Evolutionary conservation across 2,329 filamentous ascomycete genomes (phyloP).

Genomic region (Neurospora sp.): DNA sequence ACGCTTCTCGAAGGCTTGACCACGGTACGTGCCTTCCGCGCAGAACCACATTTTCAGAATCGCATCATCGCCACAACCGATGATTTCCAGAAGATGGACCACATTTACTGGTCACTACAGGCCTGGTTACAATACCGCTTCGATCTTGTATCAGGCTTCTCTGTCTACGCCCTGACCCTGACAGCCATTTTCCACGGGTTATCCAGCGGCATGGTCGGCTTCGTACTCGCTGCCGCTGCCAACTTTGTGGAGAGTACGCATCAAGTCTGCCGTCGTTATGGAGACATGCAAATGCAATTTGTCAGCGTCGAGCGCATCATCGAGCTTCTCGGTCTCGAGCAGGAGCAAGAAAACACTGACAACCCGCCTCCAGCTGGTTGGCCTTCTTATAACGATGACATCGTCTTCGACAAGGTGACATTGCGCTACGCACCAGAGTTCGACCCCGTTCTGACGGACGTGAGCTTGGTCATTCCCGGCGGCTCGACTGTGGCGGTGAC

Average conservation of each 20-base stretch:
- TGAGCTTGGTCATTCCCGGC: conserved; percentile 63
- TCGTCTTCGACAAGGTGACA: conserved; percentile 67
- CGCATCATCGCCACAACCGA: conserved; percentile 74
- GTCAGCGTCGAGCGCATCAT: conserved; percentile 82
- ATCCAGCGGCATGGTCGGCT: conserved; percentile 70
- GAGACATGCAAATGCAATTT: conserved; percentile 82
- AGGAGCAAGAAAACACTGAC: conserved; percentile 58
- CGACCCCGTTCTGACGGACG: conserved; percentile 57
- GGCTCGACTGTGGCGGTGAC: conserved; percentile 57
- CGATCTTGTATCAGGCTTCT: conserved; percentile 58
- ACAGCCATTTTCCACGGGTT: conserved; percentile 68
- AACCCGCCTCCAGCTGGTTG: conserved; percentile 60
- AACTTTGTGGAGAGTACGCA: conserved; percentile 63
- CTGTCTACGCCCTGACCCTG: conserved; percentile 63
- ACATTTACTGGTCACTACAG: conserved; percentile 88
- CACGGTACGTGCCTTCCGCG: conserved; percentile 75
- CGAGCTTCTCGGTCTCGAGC: conserved; percentile 68
- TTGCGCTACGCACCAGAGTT: conserved; percentile 71
- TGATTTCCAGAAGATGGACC: conserved; percentile 87
- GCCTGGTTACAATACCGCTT: conserved; percentile 79
- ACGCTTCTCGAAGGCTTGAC: conserved; percentile 77
- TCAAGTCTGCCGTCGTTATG: conserved; percentile 67
- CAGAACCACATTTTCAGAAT: conserved; percentile 68
- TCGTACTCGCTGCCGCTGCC: conserved; percentile 65
- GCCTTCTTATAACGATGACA: conserved; percentile 62